phyloP scores from a whole-genome alignment of 2,329 filamentous ascomycete species.

The Fusarium sp. region DNA sequence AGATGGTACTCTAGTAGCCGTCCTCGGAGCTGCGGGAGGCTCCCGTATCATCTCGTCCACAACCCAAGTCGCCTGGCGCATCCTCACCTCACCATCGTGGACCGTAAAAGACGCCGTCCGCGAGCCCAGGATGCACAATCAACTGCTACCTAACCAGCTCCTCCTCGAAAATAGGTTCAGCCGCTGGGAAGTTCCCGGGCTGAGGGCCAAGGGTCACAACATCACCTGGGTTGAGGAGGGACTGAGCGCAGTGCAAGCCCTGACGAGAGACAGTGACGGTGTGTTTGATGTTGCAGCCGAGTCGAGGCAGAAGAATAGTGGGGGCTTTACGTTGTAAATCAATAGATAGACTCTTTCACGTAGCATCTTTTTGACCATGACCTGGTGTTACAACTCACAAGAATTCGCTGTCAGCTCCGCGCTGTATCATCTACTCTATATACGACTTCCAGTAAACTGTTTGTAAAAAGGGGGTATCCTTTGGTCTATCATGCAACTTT shows the following conservation, averaged over 20 bases:
- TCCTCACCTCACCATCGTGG: constrained; percentile 70
- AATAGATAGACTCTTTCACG: neutral
- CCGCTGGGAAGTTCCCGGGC: constrained; percentile 70
- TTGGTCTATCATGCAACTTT: constrained; percentile 45
- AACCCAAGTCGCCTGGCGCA: constrained; percentile 77
- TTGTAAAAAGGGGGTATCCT: constrained; percentile 50
- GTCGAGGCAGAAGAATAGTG: constrained; percentile 78
- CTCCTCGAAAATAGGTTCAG: constrained; percentile 75
- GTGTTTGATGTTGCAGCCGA: constrained; percentile 83
- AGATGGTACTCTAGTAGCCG: constrained; percentile 72
- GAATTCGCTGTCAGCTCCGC: neutral
- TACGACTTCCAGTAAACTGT: constrained; percentile 14
- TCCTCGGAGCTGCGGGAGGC: constrained; percentile 82
- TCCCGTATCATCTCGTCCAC: constrained; percentile 86
- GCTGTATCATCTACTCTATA: constrained; percentile 24
- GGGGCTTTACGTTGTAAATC: constrained; percentile 63
- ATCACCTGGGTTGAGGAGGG: constrained; percentile 74
- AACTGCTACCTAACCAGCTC: constrained; percentile 77
- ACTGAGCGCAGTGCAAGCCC: constrained; percentile 74
- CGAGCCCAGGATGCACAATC: constrained; percentile 80
- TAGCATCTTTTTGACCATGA: neutral
- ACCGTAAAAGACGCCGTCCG: constrained; percentile 70
- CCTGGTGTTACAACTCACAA: neutral
- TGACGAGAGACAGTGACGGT: constrained; percentile 66
- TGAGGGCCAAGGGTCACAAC: constrained; percentile 75